Conservation (phyloP, 2,329 filamentous ascomycete species). For the Ascochyta clinopodiicola region DNA sequence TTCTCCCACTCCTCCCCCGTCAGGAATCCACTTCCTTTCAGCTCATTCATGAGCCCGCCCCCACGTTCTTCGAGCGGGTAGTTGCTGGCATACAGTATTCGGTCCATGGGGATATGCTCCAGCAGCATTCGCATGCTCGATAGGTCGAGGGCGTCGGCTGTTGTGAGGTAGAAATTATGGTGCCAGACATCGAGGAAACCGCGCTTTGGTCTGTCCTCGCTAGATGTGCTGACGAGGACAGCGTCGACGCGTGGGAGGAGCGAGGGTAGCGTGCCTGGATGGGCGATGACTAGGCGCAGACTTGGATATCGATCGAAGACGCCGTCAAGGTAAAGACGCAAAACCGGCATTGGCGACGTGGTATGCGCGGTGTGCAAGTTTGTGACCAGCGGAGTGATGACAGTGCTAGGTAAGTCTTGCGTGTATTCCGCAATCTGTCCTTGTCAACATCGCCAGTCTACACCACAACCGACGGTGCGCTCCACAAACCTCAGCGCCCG, state of each 20-base stretch:
- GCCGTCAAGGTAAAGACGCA: constrained; percentile 60
- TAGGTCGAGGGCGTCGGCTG: constrained; percentile 61
- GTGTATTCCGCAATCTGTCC: constrained; percentile 23
- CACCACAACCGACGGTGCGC: not conserved
- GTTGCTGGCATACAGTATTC: constrained; percentile 64
- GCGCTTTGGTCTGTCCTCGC: constrained; percentile 28
- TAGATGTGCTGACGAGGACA: constrained; percentile 28
- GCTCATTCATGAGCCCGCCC: constrained; percentile 55
- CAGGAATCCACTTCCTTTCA: constrained; percentile 59
- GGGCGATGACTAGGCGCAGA: constrained; percentile 62
- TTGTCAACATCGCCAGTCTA: constrained; percentile 4
- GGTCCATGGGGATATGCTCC: constrained; percentile 56
- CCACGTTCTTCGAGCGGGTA: constrained; percentile 64
- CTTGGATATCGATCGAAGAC: constrained; percentile 62
- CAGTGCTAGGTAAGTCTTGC: constrained; percentile 15
- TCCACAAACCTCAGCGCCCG: constrained; percentile 23
- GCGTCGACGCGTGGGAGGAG: constrained; percentile 57
- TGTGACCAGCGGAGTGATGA: constrained; percentile 26
- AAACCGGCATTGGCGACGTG: constrained; percentile 57
- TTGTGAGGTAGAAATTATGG: constrained; percentile 65
- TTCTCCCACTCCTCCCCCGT: constrained; percentile 56
- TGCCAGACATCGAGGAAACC: constrained; percentile 60
- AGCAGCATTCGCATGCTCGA: constrained; percentile 55
- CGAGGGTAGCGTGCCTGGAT: constrained; percentile 62
- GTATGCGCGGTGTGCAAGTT: constrained; percentile 57